A percentile compares a stretch with the other conserved stretches of the same genome.
phyloP scores from a whole-genome alignment of 352 stramenopile species.

The Pythium scleroteichum region DNA sequence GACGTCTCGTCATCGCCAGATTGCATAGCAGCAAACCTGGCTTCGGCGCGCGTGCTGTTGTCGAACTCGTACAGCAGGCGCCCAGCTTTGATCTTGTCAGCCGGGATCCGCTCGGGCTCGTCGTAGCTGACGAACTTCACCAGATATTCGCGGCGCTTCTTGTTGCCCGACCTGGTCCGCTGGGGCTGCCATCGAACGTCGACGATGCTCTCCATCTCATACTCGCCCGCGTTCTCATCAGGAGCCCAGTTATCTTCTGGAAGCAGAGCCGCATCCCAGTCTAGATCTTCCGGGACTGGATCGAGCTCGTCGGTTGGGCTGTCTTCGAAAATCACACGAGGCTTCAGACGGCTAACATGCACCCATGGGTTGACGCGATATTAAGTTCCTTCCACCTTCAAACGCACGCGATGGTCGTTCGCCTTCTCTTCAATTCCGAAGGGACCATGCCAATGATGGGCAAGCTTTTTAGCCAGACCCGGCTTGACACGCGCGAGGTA shows the following conservation, averaged over 20 bases:
- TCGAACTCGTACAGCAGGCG: conserved; percentile 24
- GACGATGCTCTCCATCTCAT: conserved; percentile 19
- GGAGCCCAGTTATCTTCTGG: conserved; percentile 26
- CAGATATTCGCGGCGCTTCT: conserved; percentile 5
- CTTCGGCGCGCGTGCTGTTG: not conserved
- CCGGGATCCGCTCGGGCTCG: conserved; percentile 7
- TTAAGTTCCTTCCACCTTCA: conserved; percentile 6
- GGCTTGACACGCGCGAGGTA: conserved; percentile 12
- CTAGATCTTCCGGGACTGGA: not conserved
- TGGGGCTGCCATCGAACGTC: conserved; percentile 14
- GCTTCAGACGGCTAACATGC: conserved; percentile 18
- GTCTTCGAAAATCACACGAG: not conserved
- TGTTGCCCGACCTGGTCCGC: not conserved
- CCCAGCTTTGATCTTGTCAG: conserved; percentile 5
- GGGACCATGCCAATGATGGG: conserved; percentile 21
- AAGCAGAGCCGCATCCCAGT: conserved; percentile 21
- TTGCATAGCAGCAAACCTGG: conserved; percentile 14
- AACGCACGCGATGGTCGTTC: not conserved
- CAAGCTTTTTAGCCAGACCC: conserved; percentile 14
- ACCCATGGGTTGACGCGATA: conserved; percentile 19
- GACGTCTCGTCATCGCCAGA: not conserved
- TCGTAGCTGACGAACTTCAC: conserved; percentile 9
- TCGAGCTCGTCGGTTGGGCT: conserved; percentile 5
- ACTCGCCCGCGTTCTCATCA: conserved; percentile 3
- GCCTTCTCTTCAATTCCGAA: conserved; percentile 24